Evolutionary conservation across 352 stramenopile species (phyloP), one percentile per base, ranked within the genome.

Genomic region (Phytophthora quininea): DNA sequence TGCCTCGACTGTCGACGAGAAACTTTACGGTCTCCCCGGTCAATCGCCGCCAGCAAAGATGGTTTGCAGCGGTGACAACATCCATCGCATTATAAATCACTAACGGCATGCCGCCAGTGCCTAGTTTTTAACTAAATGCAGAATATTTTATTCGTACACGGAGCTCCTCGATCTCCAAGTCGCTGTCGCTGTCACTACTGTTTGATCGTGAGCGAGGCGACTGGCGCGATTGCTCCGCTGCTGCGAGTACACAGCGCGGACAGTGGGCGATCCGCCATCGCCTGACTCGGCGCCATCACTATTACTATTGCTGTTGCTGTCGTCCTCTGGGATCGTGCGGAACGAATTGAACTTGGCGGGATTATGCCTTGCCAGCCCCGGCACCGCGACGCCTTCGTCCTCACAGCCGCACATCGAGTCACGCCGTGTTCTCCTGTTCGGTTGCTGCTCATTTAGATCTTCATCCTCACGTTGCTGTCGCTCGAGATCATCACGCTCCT

Each of bases 271-370:
- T 19, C 29, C 51, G 24, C 79, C 69, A 4, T 71, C 77, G 14
- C 59, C 57, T 59, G 64, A 60, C n/a, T 67, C 62, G 4, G 37
- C 58, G 40, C 48, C 35, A 31, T 76, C 62, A 51, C 58, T 79
- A 69, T 70, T 73, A 62, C 70, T 77, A 68, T 74, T 73, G 56
- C 51, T 73, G 49, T 61, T 67, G 59, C 46, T 73, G 27, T 79
- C 74, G 33, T 75, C 75, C 64, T 88, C 79, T 1, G 74, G 77
- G 32, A 85, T 84, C 9, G 72, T 80, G 8, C 83, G 84, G 62
- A 96, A 96, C 54, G 86, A 96, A 56, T 92, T 93, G 51, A 96
- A 96, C 50, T 90, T 92, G 30, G 88, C 88, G 8, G 86, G 88
- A 19, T 84, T 92, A 66, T 86, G 89, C 35, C 84, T 78, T 3